A percentile compares a stretch with the other conserved stretches of the same genome.
These are phyloP conservation scores for Ascosphaera apis DNA, from an alignment of 2,329 filamentous ascomycete species.

Conservation along the genomic window DNA sequence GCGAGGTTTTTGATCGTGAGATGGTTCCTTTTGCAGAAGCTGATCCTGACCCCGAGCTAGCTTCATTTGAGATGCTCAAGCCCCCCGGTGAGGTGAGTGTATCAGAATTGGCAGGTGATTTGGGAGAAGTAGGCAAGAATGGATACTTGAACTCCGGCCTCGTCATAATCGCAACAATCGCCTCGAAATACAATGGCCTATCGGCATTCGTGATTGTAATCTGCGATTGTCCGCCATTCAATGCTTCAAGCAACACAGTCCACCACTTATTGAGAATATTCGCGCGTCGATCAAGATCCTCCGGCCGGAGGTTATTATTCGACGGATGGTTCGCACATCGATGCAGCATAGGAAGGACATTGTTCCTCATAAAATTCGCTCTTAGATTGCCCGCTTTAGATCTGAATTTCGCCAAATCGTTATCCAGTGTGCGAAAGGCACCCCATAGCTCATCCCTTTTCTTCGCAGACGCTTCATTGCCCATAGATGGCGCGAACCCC, in stretches of 20 bases:
- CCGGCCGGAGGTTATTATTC: conserved; percentile 39
- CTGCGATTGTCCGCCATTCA: conserved; percentile 52
- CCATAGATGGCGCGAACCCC: too few relatives aligned
- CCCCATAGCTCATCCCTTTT: conserved; percentile 50
- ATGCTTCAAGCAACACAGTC: conserved; percentile 57
- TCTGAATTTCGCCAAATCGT: conserved; percentile 31
- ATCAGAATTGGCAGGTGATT: conserved; percentile 15
- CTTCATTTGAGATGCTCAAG: conserved; percentile 14
- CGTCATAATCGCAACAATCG: conserved; percentile 61
- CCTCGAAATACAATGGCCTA: conserved; percentile 56
- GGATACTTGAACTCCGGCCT: conserved; percentile 66
- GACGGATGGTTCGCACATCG: conserved; percentile 46
- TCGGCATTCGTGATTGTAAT: conserved; percentile 71
- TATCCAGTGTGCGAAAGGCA: conserved; percentile 41
- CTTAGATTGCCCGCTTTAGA: conserved; percentile 51
- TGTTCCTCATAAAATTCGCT: conserved; percentile 48
- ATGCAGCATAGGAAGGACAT: conserved; percentile 54
- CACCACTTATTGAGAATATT: conserved; percentile 81
- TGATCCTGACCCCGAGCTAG: conserved; percentile 11
- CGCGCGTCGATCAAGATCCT: conserved; percentile 61
- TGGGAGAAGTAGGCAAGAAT: conserved; percentile 30
- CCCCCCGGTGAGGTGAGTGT: conserved; percentile 33
- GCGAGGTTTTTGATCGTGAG: conserved; percentile 31
- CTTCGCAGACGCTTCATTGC: conserved; percentile 17
- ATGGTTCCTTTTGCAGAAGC: conserved; percentile 20